Base-by-base conservation (phyloP, 176 grass and related monocot genomes). In the Aegilops bicornis region DNA sequence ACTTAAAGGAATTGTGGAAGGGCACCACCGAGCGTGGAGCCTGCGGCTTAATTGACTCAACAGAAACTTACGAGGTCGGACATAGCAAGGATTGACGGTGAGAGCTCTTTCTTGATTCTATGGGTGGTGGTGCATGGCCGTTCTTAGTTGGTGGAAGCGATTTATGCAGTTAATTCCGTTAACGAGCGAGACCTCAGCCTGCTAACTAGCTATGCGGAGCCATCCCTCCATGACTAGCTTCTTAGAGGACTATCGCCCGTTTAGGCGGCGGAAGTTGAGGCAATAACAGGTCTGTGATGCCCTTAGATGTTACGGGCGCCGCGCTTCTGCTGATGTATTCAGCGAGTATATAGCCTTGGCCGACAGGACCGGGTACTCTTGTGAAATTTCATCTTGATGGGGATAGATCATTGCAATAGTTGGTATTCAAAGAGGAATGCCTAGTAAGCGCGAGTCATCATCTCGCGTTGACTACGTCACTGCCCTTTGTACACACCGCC, bases 271-370 rank as follows among this genome's bases (percentile, higher is more conserved):
- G 47, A 93, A 93, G 88, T 93, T 90, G 88, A 91, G 88, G 88
- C 86, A 93, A 93, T 93, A 93, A 90, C 58, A 93, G 82, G 91
- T 90, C 85, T 88, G 64, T 93, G 88, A 93, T 90, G 88, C 71
- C 91, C 88, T 93, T 93, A 90, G 85, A 88, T 93, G 86, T 90
- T 27, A 27, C 25, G 0, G 25, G 25, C 1, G 5, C 4, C 4
- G 5, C 33, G 5, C 33, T 31, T 3, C 1, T 31, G 30, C 83
- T 95, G 85, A 95, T 95, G 93, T 95, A 92, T 92, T 82, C 90
- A 92, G 86, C 74, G 85, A 95, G 93, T 88, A 86, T 90, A 90
- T 92, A 90, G 79, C 90, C 90, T 92, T 90, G 93, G 90, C 67
- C 79, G 85, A 93, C 79, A 89, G 77, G 89, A 81, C 73, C 52